Base-by-base conservation (phyloP, 306 rosid genomes). In the Dalbergia oliveri region DNA sequence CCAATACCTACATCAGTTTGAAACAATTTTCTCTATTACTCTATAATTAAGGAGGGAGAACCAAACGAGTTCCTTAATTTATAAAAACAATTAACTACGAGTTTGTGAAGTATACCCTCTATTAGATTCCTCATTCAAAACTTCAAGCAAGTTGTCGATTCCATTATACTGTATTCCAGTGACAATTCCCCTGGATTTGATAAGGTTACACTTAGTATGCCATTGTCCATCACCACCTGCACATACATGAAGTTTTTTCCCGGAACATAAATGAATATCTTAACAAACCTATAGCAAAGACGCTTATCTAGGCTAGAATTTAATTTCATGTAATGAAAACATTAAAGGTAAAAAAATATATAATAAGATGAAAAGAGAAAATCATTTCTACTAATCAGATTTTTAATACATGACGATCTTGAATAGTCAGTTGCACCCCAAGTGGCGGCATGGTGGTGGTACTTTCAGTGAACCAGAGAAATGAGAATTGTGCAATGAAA, bases 191-290 rank as follows among this genome's bases (percentile, higher is more conserved):
- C 98, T 0, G 99, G 98, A 62, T 89, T 92, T 60, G 99, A 91
- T 78, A 95, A 83, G 3, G 99, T 93, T 1, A 95, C 90, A 75
- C 78, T 91, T 78, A 90, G 50, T 69, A 95, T 89, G 79, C 98
- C 99, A 83, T 93, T 95, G 66, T 91, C 99, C 87, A 95, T 82
- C 80, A 89, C 85, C 82, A 95, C 98, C 99, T 95, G 77, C 85
- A 51, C 70, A 39, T 53, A 51, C 70, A 39, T 53, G 19, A 53
- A 53, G 8, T 14, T 61, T 61, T 60, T 4, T 4, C 49, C 34
- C 7, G 7, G 44, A 82, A 56, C 19, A 54, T 44, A 39, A 71
- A 79, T 34, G 44, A 43, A 26, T 26, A 26, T 26, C 31, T 26
- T 26, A 26, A 26, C 31, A 26, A 26, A 26, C 31, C 31, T 26